These are phyloP conservation scores for Ceratopteris richardii DNA, from an alignment of 75 land plant species.

Conservation along the genomic window DNA sequence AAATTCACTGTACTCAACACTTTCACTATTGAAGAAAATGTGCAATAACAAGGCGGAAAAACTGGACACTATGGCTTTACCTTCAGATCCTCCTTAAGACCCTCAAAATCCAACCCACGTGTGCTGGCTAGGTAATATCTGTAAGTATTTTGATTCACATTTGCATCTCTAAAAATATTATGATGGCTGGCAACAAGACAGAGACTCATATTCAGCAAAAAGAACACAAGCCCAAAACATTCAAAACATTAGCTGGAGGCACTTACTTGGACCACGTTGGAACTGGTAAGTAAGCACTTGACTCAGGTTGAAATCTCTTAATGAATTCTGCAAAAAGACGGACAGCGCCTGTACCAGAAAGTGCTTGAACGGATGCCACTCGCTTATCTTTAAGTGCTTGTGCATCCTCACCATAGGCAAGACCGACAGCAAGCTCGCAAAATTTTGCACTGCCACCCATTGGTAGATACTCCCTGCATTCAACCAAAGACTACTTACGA, in stretches of 20 bases:
- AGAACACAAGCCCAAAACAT: too few relatives aligned
- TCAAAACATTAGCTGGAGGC: too few relatives aligned
- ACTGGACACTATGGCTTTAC: too few relatives aligned
- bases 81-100: constrained; percentile 88
- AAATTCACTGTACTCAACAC: too few relatives aligned
- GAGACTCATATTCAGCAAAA: too few relatives aligned
- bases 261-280: constrained; percentile 93
- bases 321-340: constrained; percentile 91
- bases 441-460: constrained; percentile 82
- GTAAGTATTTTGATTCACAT: constrained; percentile 63
- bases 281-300: constrained; percentile 73
- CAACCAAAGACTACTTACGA: too few relatives aligned
- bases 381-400: constrained; percentile 59
- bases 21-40: too few relatives aligned
- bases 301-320: constrained; percentile 76
- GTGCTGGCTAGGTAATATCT: constrained; percentile 79
- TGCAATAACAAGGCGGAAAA: too few relatives aligned
- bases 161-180: constrained; percentile 95
- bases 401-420: constrained; percentile 83
- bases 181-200: too few relatives aligned
- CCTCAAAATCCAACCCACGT: constrained; percentile 70
- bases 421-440: constrained; percentile 63
- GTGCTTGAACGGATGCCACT: constrained; percentile 81
- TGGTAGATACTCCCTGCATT: constrained; percentile 79
- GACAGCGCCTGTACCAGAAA: constrained; percentile 95